Evolutionary conservation across 2,329 filamentous ascomycete genomes (phyloP).

Genomic region (Emergomyces orientalis): DNA sequence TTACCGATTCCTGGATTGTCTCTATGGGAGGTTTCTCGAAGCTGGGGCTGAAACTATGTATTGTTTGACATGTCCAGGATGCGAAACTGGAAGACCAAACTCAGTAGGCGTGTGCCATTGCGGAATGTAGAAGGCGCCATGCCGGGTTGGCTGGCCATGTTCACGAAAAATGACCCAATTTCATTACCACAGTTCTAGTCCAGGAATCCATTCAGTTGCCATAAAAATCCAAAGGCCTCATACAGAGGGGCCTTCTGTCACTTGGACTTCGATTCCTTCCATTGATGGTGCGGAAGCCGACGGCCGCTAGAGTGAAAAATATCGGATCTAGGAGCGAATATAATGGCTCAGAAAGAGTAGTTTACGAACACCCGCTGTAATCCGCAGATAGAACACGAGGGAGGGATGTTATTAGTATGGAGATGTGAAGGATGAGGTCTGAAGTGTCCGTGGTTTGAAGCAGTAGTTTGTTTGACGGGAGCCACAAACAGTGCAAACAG

Average conservation of each 20-base stretch:
- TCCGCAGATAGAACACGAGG: neutral
- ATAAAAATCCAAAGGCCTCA: neutral
- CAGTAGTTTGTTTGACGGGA: slow-evolving; percentile 11
- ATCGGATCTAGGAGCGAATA: neutral
- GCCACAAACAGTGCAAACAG: slow-evolving; percentile 16
- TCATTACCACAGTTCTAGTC: neutral
- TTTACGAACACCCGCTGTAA: neutral
- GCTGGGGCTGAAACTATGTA: slow-evolving; percentile 6
- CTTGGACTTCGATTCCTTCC: neutral
- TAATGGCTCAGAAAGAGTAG: neutral
- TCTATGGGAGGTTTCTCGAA: slow-evolving; percentile 9
- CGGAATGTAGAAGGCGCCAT: slow-evolving; percentile 3
- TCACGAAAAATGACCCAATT: neutral
- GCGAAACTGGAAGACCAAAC: neutral
- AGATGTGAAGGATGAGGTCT: neutral
- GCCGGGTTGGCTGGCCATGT: neutral
- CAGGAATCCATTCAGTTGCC: neutral
- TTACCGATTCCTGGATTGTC: slow-evolving; percentile 7
- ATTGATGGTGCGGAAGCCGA: neutral
- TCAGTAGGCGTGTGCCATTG: too few species aligned
- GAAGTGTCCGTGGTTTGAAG: neutral
- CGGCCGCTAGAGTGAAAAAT: neutral
- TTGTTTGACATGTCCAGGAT: neutral
- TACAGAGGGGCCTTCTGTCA: too few species aligned
- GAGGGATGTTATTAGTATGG: neutral